Evolutionary conservation across 805 yeast genomes (phyloP), one percentile per base, ranked within the genome.

Genomic region (Nadsonia fulvescens): DNA sequence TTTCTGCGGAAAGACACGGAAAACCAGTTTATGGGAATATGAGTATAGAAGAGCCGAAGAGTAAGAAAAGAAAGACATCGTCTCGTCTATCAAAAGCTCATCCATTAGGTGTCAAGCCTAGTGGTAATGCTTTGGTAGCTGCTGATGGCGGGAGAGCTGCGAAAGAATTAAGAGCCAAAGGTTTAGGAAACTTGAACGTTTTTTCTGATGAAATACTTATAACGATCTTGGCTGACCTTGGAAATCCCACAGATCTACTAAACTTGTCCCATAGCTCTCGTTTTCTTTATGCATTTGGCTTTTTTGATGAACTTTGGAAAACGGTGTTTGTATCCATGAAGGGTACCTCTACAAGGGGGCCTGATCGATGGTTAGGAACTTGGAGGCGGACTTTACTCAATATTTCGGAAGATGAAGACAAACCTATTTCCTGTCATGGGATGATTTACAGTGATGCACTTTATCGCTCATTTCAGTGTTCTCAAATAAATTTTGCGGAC

Each of bases 281-380:
- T 32, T 58, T 70, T 5, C 47, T 74, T 42, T 78, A 72, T 46
- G 91, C 86, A 1, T 75, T 65, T 43, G 42, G 69, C 8, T 70
- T 67, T 42, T 74, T 69, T 40, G 93, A 81, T 36, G 93, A 81
- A 26, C 37, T 75, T 13, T 82, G 94, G 94, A 74, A 73, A 39
- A 61, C 56, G 30, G 30, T 71, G 23, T 27, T 27, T 17, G 69
- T 70, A 40, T 50, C 61, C 18, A 46, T 28, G 6, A 32, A 38
- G 23, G 21, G 44, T 22, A 36, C 40, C 5, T 35, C 36, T 7
- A 49, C 56, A 2, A 34, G 38, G 26, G 42, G 47, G 8, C 43
- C 53, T 3, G 34, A 33, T 2, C 36, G 37, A 17, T 81, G 94
- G 94, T 44, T 40, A 15, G 93, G 94, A 1, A 63, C 81, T 2